Percentiles rank a stretch among this genome's conserved stretches.
Evolutionary conservation across 2,329 filamentous ascomycete species (phyloP).

Genomic region (Fusarium tjaetaba): DNA sequence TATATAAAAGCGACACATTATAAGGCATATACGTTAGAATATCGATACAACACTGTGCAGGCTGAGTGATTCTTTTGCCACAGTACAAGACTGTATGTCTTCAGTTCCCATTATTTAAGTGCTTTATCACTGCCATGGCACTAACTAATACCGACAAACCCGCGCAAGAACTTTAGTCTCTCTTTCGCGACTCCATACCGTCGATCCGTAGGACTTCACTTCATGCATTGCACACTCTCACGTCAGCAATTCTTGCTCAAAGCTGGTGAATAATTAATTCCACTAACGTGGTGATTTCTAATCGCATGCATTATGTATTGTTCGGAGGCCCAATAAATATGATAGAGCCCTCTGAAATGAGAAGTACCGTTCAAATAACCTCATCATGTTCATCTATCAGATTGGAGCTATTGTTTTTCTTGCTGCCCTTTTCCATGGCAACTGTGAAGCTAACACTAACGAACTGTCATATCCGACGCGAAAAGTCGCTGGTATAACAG

Average conservation of each 20-base stretch:
- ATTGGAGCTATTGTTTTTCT: rapidly evolving
- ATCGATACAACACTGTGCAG: too few species aligned
- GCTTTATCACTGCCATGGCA: rapidly evolving
- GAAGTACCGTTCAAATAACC: rapidly evolving
- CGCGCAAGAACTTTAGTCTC: too few species aligned
- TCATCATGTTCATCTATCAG: background rate
- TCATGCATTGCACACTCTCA: background rate
- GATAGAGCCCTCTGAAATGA: rapidly evolving
- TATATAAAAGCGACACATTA: background rate
- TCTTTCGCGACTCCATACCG: too few species aligned
- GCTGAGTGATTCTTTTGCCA: background rate
- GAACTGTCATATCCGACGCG: background rate
- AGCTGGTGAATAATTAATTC: background rate
- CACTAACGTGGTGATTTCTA: rapidly evolving
- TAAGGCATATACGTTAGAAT: too few species aligned
- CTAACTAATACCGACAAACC: rapidly evolving
- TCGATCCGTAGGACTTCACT: background rate
- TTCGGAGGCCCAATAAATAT: rapidly evolving
- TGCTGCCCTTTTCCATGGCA: rapidly evolving
- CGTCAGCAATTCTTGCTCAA: background rate
- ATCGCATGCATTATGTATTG: rapidly evolving
- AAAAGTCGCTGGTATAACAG: background rate
- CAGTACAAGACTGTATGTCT: background rate
- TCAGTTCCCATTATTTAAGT: background rate
- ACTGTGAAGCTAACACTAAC: rapidly evolving